phyloP scores from a whole-genome alignment of 192 early-diverging fungal genomes.

The Mortierella hygrophila region DNA sequence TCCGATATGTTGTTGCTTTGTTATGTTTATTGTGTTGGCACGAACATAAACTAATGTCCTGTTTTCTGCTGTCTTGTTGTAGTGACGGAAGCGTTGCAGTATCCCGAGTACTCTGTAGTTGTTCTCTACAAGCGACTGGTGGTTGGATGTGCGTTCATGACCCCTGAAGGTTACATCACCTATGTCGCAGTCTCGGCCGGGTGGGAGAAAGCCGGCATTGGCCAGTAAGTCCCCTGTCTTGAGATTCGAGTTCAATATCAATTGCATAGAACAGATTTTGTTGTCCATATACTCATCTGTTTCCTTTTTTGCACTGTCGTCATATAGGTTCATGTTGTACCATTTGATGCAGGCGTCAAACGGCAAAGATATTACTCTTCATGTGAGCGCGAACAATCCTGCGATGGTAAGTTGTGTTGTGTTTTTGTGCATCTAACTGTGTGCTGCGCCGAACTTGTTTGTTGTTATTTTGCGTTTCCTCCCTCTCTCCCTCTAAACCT shows the following conservation, averaged over 20 bases:
- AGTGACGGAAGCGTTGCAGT: constrained; percentile 86
- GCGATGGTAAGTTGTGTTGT: constrained; percentile 77
- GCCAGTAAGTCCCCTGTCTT: constrained; percentile 62
- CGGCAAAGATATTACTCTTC: constrained; percentile 89
- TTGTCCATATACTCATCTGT: background rate
- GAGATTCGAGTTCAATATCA: background rate
- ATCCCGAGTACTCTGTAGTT: constrained; percentile 88
- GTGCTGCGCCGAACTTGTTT: background rate
- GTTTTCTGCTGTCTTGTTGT: background rate
- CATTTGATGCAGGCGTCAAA: constrained; percentile 81
- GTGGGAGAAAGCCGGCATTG: constrained; percentile 89
- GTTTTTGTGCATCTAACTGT: background rate
- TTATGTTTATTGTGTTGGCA: constrained; percentile 9
- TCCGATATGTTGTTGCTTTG: background rate
- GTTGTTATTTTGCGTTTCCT: background rate
- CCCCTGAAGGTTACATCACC: constrained; percentile 91
- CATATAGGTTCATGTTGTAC: constrained; percentile 80
- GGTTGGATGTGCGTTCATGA: constrained; percentile 93
- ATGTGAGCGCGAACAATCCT: constrained; percentile 92
- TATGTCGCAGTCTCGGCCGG: constrained; percentile 88
- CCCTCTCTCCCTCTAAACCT: background rate
- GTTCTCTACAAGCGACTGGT: constrained; percentile 84
- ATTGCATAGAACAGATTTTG: background rate
- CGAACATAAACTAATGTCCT: background rate
- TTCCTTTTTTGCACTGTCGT: constrained; percentile 20